Percentiles rank a stretch among this genome's conserved stretches.
Evolutionary conservation across 2,329 filamentous ascomycete genomes (phyloP).

Genomic region (Fusarium stilboides): DNA sequence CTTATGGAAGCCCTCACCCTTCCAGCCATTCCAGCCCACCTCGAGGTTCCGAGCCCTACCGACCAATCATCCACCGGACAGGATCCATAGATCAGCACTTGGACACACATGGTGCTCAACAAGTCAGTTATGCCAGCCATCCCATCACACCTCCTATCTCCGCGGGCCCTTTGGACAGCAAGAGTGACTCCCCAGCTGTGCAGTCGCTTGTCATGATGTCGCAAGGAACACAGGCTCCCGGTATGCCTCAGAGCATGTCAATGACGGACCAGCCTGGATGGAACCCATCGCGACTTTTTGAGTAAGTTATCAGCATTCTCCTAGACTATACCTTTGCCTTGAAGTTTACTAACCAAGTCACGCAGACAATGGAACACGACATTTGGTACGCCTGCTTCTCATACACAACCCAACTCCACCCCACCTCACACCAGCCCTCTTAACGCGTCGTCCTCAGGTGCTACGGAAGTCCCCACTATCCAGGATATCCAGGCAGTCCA

Average conservation of each 20-base stretch:
- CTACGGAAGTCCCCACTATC: slow-evolving; percentile 67
- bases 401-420: slow-evolving; percentile 53
- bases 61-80: slow-evolving; percentile 61
- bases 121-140: slow-evolving; percentile 78
- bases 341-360: slow-evolving; percentile 14
- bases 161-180: slow-evolving; percentile 78
- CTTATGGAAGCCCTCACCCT: slow-evolving; percentile 83
- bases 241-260: slow-evolving; percentile 69
- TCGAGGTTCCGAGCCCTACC: slow-evolving; percentile 66
- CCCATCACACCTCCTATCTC: slow-evolving; percentile 88
- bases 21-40: slow-evolving; percentile 76
- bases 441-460: slow-evolving; percentile 68
- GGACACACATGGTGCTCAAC: slow-evolving; percentile 66
- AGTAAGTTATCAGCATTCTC: slow-evolving; percentile 72
- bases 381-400: slow-evolving; percentile 78
- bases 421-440: slow-evolving; percentile 65
- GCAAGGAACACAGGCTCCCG: slow-evolving; percentile 69
- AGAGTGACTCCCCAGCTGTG: slow-evolving; percentile 82
- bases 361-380: slow-evolving; percentile 93
- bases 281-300: slow-evolving; percentile 91
- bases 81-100: slow-evolving; percentile 70
- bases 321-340: not conserved
- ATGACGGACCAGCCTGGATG: slow-evolving; percentile 77
- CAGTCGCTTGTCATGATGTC: slow-evolving; percentile 81
- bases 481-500: slow-evolving; percentile 68